Percentiles rank a stretch among this genome's conserved stretches.
Evolutionary conservation across 805 yeast species (phyloP).

Genomic region (Yarrowia sp.): DNA sequence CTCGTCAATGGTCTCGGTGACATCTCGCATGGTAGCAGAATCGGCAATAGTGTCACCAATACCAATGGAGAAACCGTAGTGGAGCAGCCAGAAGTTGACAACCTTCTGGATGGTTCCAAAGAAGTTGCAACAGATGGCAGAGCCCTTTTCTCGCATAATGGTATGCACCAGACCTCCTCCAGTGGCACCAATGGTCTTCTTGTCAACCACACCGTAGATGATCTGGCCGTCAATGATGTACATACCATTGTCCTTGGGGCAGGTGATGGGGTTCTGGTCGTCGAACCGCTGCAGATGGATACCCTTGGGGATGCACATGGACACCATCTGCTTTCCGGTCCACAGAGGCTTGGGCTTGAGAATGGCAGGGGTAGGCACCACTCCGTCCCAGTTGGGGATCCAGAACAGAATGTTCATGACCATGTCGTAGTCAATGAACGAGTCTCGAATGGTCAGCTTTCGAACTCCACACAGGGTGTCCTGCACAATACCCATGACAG

Average conservation of each 20-base stretch:
- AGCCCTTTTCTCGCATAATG: constrained; percentile 96
- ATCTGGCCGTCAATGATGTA: constrained; percentile 92
- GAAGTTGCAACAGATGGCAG: constrained; percentile 80
- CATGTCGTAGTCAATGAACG: constrained; percentile 83
- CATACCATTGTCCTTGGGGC: constrained; percentile 96
- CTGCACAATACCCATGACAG: constrained; percentile 99
- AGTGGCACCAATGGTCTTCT: constrained; percentile 97
- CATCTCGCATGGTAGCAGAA: constrained; percentile 89
- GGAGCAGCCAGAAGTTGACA: constrained; percentile 93
- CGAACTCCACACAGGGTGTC: constrained; percentile 97
- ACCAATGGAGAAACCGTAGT: constrained; percentile 97
- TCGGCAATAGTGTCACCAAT: constrained; percentile 99
- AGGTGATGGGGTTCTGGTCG: constrained; percentile 74
- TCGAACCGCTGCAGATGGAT: constrained; percentile 92
- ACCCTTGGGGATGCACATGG: constrained; percentile 93
- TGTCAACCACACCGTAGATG: constrained; percentile 96
- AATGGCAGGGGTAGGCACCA: constrained; percentile 92
- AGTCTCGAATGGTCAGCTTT: constrained; percentile 90
- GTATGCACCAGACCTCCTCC: constrained; percentile 98
- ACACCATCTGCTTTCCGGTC: constrained; percentile 94
- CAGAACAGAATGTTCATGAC: constrained; percentile 95
- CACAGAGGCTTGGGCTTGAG: constrained; percentile 93
- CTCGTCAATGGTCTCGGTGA: constrained; percentile 86
- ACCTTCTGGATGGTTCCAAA: constrained; percentile 93
- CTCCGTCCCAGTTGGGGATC: constrained; percentile 99